Conservation (phyloP, 495 filamentous ascomycete species). For the Zalerion maritima region DNA sequence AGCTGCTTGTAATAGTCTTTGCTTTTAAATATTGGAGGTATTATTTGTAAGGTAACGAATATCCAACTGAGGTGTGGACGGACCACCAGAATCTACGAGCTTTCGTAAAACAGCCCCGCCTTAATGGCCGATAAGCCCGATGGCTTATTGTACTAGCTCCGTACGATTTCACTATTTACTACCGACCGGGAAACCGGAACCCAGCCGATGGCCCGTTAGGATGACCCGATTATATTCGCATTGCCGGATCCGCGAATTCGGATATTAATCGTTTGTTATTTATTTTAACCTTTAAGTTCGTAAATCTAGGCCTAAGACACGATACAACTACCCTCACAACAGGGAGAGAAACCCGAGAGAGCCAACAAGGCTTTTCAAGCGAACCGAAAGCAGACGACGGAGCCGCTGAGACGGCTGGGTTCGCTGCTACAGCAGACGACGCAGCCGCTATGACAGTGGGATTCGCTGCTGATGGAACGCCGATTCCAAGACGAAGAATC, state of each 20-base stretch:
- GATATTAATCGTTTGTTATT: no score
- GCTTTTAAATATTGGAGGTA: conserved; percentile 10
- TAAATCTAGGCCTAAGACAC: no score
- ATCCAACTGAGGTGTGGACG: conserved; percentile 5
- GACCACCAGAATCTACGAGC: conserved; percentile 9
- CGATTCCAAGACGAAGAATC: no score
- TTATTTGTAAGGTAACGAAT: conserved; percentile 7
- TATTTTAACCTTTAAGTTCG: no score
- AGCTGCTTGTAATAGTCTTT: conserved; percentile 14
- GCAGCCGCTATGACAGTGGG: no score
- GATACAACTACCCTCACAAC: no score
- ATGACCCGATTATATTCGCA: conserved; percentile 5
- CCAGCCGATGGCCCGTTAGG: conserved; percentile 8
- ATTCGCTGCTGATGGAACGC: no score
- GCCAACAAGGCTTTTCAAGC: no score
- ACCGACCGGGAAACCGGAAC: conserved; percentile 6
- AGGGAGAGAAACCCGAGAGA: no score
- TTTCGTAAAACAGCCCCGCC: conserved; percentile 5
- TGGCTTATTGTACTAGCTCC: conserved; percentile 6
- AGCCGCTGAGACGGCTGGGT: no score
- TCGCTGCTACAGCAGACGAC: no score
- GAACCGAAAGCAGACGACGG: no score
- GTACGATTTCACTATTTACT: conserved; percentile 11
- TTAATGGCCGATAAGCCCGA: conserved; percentile 4
- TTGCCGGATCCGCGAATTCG: not conserved